Evolutionary conservation across 306 rosid genomes (phyloP), one percentile per base, ranked within the genome.

Genomic region (Cucurbita moschata): DNA sequence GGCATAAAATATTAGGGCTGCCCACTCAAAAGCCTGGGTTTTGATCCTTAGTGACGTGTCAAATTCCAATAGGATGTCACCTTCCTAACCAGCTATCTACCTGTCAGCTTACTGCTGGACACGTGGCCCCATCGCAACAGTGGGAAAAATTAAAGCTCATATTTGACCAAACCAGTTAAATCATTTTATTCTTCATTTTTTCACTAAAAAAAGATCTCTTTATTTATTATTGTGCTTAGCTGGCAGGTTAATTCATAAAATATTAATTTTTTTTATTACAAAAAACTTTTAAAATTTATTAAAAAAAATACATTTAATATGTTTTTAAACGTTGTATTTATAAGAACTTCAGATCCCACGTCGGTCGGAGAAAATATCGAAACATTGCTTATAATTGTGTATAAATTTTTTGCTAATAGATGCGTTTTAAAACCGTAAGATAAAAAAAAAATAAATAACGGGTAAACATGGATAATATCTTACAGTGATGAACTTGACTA

Each of bases 71-170:
- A 44, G 21, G 73, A 0, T 3, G 10, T 3, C 4, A 26, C 56
- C 13, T 46, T 68, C 56, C 57, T 46, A 23, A 46, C n/a, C 51
- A 4, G 35, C 37, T 42, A 5, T 10, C 12, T 16, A 7, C 39
- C 38, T 66, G 72, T 44, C 72, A 21, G 43, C 19, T 49, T 42
- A 26, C 73, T 21, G 23, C 26, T 38, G 18, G 56, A 21, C 73
- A 47, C 71, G 71, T 68, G 73, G 73, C 21, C 73, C 56, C 73
- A 68, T 68, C 11, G 13, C 71, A 43, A 37, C 21, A 15, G 68
- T 3, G 0, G 56, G 0, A 1, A 6, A 40, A 16, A 62, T 37
- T 66, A 46, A 67, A 67, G 6, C 12, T 30, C 23, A 44, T 44
- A 67, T 44, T 46, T 67, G 56, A 67, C 73, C 56, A 67, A 12